Base-by-base conservation (phyloP, 1,284 basidiomycete species). In the Apiotrichum domesticum region DNA sequence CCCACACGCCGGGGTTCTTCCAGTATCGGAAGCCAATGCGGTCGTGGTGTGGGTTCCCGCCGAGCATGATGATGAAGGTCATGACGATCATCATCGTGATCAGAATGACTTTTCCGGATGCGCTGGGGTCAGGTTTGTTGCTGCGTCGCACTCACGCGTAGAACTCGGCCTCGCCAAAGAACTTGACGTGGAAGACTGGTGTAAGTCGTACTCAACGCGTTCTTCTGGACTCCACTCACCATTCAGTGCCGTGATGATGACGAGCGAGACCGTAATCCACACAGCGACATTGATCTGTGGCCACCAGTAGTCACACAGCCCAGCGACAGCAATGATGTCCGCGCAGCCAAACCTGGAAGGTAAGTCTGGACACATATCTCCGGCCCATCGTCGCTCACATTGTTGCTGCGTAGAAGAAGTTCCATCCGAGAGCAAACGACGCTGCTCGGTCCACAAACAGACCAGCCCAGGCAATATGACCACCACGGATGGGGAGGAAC, bases 11-110 rank as follows among this genome's bases (percentile, higher is more conserved):
- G 13, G 69, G 69, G 21, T 69, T 58, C 29, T 63, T 58, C 67
- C 69, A 69, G 52, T 63, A 68, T 4, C 63, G 51, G 57, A 67
- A 67, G n/a, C 64, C 66, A 39, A 61, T 64, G 11, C 61, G 48
- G 55, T 69, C 66, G 33, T 64, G 55, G 5, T 57, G 29, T 0
- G 69, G 69, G 51, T 67, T 69, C 13, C 67, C 69, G 4, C 69
- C 69, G 3, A 64, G 62, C 62, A 68, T 69, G 45, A 57, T 58
- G 32, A 66, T 46, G 48, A 71, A 66, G 33, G 68, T 66, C 52
- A 69, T 61, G 41, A 63, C 32, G 53, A 71, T 55, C 11, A 68
- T 57, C 9, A 52, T 54, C 29, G 64, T 46, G 41, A 65, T 62
- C 5, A 67, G 56, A 48, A 66, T 54, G 44, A 70, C 55, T 53